phyloP scores from a whole-genome alignment of 495 filamentous ascomycete species.

The Aspergillus heteromorphus region DNA sequence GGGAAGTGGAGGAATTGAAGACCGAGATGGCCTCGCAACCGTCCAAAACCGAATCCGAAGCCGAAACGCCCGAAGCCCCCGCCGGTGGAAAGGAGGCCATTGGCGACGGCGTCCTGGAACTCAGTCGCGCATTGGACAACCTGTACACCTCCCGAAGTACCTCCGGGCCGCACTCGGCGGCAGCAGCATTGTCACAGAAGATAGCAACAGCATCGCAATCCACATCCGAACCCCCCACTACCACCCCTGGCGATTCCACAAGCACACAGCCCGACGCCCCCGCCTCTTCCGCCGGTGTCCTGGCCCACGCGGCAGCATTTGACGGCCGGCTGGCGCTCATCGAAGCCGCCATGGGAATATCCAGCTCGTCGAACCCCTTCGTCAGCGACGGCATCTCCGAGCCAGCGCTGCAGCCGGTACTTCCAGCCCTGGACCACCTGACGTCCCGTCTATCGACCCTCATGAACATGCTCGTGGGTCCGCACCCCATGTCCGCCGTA shows the following conservation, averaged over 20 bases:
- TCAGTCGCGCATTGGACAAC: slow-evolving; percentile 61
- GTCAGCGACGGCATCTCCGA: slow-evolving; percentile 52
- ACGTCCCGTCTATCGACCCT: slow-evolving; percentile 40
- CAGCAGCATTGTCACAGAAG: slow-evolving; percentile 31
- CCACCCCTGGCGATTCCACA: background rate
- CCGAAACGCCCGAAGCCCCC: slow-evolving; percentile 19
- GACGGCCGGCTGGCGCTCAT: slow-evolving; percentile 72
- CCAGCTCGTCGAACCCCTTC: slow-evolving; percentile 59
- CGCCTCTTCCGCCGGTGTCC: slow-evolving; percentile 56
- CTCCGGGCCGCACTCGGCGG: slow-evolving; percentile 29
- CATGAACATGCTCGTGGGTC: slow-evolving; percentile 39
- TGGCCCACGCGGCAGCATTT: slow-evolving; percentile 82
- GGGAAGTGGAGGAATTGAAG: slow-evolving; percentile 76
- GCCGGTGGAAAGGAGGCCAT: slow-evolving; percentile 27
- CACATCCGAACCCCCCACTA: slow-evolving; percentile 3
- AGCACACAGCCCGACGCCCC: slow-evolving; percentile 6
- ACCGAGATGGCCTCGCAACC: slow-evolving; percentile 47
- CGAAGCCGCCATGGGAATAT: slow-evolving; percentile 77
- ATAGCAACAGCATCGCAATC: slow-evolving; percentile 20
- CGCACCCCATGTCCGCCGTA: slow-evolving; percentile 27
- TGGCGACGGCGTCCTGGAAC: slow-evolving; percentile 46
- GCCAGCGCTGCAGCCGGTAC: slow-evolving; percentile 68
- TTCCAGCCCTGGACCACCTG: slow-evolving; percentile 68
- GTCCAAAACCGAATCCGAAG: slow-evolving; percentile 10
- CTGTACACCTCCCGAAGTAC: slow-evolving; percentile 38